Percentiles rank a stretch among this genome's conserved stretches.
These are phyloP conservation scores for Pleurotus ostreatus DNA, from an alignment of 768 basidiomycete genomes.

Conservation along the genomic window DNA sequence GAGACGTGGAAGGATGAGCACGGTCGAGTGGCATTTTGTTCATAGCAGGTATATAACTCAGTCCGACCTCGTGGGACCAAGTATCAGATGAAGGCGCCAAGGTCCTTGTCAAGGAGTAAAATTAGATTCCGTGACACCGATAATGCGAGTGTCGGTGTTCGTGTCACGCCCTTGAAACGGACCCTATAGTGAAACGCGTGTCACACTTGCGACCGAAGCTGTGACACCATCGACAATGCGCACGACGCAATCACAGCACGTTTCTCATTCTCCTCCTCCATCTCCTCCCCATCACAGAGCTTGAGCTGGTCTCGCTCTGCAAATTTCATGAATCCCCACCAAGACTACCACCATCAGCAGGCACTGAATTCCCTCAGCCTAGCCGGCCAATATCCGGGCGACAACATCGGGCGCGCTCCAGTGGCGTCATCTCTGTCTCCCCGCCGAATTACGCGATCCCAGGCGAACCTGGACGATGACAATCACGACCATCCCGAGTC, in stretches of 20 bases:
- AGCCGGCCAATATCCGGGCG: not conserved
- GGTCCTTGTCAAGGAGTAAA: no score
- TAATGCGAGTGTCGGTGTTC: no score
- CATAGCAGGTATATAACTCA: not conserved
- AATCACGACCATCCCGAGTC: not conserved
- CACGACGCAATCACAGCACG: not conserved
- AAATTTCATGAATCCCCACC: conserved; percentile 1
- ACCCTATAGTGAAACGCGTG: not conserved
- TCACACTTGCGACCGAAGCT: not conserved
- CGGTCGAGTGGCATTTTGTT: not conserved
- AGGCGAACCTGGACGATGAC: not conserved
- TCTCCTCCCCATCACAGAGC: not conserved
- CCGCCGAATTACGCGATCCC: not conserved
- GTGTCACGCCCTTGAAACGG: no score
- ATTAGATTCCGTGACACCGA: no score
- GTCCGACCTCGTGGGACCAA: conserved; percentile 5
- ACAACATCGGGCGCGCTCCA: not conserved
- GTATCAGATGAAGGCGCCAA: not conserved
- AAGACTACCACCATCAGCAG: not conserved
- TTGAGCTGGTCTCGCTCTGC: conserved; percentile 6
- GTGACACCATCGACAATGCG: not conserved
- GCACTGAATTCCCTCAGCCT: conserved; percentile 4
- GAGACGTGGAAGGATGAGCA: not conserved
- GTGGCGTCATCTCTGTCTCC: not conserved
- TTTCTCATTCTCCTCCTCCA: not conserved